Conservation (phyloP, 257 asterid species). For the Cinchona pubescens region DNA sequence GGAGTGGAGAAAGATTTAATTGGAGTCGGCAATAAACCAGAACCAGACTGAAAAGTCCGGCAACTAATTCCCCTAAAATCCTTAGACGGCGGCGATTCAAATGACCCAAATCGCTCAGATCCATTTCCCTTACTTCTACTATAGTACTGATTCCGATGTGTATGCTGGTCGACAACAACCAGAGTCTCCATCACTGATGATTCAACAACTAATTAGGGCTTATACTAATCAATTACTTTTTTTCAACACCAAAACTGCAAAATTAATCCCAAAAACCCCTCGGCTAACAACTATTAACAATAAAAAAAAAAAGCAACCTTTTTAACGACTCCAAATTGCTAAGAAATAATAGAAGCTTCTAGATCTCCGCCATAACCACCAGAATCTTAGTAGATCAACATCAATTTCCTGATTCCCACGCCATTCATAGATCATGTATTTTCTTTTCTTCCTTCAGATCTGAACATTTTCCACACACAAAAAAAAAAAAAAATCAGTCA, state of each 20-base stretch:
- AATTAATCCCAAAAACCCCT: slow-evolving; percentile 21
- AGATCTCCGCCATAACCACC: slow-evolving; percentile 83
- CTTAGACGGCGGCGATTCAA: slow-evolving; percentile 36
- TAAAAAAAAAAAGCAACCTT: not conserved
- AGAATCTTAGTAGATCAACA: slow-evolving; percentile 55
- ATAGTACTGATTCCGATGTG: slow-evolving; percentile 53
- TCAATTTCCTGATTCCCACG: slow-evolving; percentile 22
- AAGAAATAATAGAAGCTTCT: slow-evolving; percentile 17
- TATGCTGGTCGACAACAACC: slow-evolving; percentile 59
- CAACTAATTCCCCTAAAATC: slow-evolving; percentile 50
- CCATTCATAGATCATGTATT: slow-evolving; percentile 49
- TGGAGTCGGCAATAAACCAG: slow-evolving; percentile 61
- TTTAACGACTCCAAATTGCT: slow-evolving; percentile 3
- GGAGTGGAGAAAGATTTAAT: slow-evolving; percentile 33
- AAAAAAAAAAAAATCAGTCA: slow-evolving; percentile 7
- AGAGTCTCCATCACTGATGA: slow-evolving; percentile 58
- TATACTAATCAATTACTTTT: slow-evolving; percentile 7
- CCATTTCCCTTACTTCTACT: slow-evolving; percentile 32
- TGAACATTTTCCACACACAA: slow-evolving; percentile 31
- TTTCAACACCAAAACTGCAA: slow-evolving; percentile 17
- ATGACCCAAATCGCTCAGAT: slow-evolving; percentile 31
- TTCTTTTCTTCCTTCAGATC: slow-evolving; percentile 69
- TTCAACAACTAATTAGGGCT: not conserved
- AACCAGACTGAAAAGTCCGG: slow-evolving; percentile 54
- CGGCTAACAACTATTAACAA: not conserved